phyloP scores from a whole-genome alignment of 108 stramenopile genomes.

The Nitzschia putrida region DNA sequence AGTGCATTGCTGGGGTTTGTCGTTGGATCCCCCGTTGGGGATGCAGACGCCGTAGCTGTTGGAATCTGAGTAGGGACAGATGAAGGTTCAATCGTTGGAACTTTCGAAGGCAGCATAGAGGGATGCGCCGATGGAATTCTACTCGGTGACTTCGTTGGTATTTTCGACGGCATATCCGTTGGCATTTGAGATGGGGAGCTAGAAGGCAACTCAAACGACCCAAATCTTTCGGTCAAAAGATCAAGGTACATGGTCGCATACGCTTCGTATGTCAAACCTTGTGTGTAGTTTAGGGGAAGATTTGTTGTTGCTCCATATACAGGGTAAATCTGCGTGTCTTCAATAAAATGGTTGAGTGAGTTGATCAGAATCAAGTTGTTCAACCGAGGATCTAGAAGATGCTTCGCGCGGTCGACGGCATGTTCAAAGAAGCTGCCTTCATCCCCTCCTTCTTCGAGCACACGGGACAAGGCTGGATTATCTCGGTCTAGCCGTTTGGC shows the following conservation, averaged over 20 bases:
- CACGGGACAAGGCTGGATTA: slow-evolving; percentile 28
- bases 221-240: slow-evolving; percentile 2
- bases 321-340: slow-evolving; percentile 48
- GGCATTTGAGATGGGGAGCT: too few species aligned
- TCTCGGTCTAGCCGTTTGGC: slow-evolving; percentile 11
- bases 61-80: too few species aligned
- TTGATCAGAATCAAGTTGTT: slow-evolving; percentile 39
- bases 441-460: slow-evolving; percentile 1
- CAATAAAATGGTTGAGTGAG: slow-evolving; percentile 44
- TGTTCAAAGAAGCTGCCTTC: slow-evolving; percentile 32
- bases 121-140: slow-evolving; percentile 32
- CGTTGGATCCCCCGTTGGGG: too few species aligned
- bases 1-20: too few species aligned
- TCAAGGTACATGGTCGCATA: slow-evolving; percentile 29
- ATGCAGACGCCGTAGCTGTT: too few species aligned
- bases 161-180: too few species aligned
- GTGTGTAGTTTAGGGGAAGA: background rate
- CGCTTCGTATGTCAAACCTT: slow-evolving; percentile 21
- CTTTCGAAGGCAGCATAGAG: slow-evolving; percentile 26
- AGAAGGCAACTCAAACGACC: background rate
- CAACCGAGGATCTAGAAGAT: slow-evolving; percentile 6
- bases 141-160: too few species aligned
- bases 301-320: slow-evolving; percentile 10
- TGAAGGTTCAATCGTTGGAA: too few species aligned
- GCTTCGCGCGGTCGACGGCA: slow-evolving; percentile 8